Percentiles rank a stretch among this genome's conserved stretches.
Conservation (phyloP, 441 rosid species). For the Gossypium trilobum region DNA sequence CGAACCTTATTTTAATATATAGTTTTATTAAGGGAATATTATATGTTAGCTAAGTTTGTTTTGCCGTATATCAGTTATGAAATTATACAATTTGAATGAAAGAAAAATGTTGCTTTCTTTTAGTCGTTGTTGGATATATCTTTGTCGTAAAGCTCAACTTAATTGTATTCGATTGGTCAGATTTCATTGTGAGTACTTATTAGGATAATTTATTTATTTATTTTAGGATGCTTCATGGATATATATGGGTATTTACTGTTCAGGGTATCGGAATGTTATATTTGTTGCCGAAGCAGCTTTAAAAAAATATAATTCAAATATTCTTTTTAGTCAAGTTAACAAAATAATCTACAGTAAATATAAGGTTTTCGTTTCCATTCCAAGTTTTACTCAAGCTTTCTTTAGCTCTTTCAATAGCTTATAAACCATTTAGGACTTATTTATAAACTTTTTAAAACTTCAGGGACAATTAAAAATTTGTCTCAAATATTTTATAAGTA, state of each 20-base stretch:
- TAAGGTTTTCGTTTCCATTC: no score
- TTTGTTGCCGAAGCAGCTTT: no score
- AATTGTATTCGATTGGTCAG: background rate
- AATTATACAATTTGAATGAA: background rate
- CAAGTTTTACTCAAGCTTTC: no score
- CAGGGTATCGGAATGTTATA: no score
- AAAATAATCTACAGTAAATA: no score
- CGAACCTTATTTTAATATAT: background rate
- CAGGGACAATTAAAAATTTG: no score
- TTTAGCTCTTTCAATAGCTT: no score
- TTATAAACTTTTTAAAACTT: no score
- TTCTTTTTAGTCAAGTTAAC: no score
- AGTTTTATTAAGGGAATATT: background rate
- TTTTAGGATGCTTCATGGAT: background rate
- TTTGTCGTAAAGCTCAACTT: background rate
- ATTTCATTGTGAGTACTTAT: background rate
- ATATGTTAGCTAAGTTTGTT: background rate
- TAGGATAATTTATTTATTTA: background rate
- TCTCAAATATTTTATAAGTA: no score
- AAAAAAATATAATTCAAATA: no score
- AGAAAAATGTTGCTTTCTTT: background rate
- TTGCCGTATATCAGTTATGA: background rate
- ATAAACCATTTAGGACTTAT: no score
- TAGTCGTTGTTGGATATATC: background rate
- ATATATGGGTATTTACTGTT: background rate